Conservation (phyloP, 2,329 filamentous ascomycete genomes). For the Trichoderma oligosporum region DNA sequence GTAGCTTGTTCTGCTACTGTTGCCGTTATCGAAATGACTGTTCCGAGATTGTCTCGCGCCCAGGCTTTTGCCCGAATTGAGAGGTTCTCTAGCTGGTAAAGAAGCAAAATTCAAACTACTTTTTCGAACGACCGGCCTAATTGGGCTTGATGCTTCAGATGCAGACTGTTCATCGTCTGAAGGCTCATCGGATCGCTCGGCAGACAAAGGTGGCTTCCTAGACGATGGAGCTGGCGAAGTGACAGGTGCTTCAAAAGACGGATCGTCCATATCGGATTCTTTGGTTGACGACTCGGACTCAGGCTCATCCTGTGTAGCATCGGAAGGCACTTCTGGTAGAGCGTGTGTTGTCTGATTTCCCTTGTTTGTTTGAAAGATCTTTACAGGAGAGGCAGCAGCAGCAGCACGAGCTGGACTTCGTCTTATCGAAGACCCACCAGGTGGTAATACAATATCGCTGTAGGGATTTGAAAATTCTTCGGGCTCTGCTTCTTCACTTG, state of each 20-base stretch:
- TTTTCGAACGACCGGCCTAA: conserved; percentile 76
- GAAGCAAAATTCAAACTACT: conserved; percentile 94
- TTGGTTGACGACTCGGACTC: not conserved
- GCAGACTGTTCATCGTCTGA: conserved; percentile 49
- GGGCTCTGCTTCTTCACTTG: conserved; percentile 25
- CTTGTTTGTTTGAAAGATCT: conserved; percentile 42
- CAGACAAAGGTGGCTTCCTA: not conserved
- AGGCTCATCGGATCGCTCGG: not conserved
- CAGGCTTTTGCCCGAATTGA: conserved; percentile 79
- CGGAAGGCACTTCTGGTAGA: conserved; percentile 18
- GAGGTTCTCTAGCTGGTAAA: conserved; percentile 82
- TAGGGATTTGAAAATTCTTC: conserved; percentile 24
- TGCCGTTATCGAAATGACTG: conserved; percentile 69
- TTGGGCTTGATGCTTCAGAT: conserved; percentile 69
- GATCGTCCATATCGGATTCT: conserved; percentile 17
- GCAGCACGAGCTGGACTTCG: conserved; percentile 27
- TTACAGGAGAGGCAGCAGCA: conserved; percentile 33
- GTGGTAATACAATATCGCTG: conserved; percentile 23
- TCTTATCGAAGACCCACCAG: conserved; percentile 22
- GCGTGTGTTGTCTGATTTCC: conserved; percentile 40
- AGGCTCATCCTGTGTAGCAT: not conserved
- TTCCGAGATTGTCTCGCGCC: conserved; percentile 68
- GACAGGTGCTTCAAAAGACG: conserved; percentile 12
- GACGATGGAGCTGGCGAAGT: not conserved
- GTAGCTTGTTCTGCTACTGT: conserved; percentile 67